Evolutionary conservation across 164 flowering plant genomes (phyloP), one percentile per base, ranked within the genome.

Genomic region (Protea cynaroides): DNA sequence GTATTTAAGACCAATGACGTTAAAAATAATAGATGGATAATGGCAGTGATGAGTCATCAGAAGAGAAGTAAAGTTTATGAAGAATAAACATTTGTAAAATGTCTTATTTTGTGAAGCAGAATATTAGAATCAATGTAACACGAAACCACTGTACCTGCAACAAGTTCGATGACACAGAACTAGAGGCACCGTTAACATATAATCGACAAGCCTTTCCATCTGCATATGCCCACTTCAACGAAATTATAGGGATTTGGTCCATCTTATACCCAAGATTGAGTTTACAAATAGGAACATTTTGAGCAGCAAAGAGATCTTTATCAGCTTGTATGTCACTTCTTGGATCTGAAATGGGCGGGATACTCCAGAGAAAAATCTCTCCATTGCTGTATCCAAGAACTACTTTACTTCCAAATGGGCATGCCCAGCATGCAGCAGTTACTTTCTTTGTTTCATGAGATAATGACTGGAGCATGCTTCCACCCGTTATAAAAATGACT

Each of bases 351-450:
- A 65, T 29, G 52, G 74, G 49, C 25, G 83, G 85, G 65, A 90
- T 65, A 25, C 74, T 70, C 92, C 91, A 88, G 15, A 90, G 62
- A 49, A 75, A 73, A 56, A 93, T 82, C 58, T 93, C 98, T 24
- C 97, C 98, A 56, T 74, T 86, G 74, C 72, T 79, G 67, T 87
- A 90, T 8, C 98, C 97, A 65, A 86, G 76, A 69, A 70, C 89
- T 51, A 84, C 82, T 83, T 86, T 93, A 78, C 87, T 86, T 65
- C 98, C 98, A 73, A 67, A 69, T 15, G 88, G 92, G 72, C 98
- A 93, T 46, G 80, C 88, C 96, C 97, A 90, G 65, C 94, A 86
- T 62, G 92, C 94, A 67, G 92, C 77, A 62, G 96, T 85, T 64
- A 80, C 97, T 72, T 80, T 78, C 74, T 78, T 93, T 37, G 77